phyloP scores from a whole-genome alignment of 305 asterid species.

The Caryopteris hybrid region DNA sequence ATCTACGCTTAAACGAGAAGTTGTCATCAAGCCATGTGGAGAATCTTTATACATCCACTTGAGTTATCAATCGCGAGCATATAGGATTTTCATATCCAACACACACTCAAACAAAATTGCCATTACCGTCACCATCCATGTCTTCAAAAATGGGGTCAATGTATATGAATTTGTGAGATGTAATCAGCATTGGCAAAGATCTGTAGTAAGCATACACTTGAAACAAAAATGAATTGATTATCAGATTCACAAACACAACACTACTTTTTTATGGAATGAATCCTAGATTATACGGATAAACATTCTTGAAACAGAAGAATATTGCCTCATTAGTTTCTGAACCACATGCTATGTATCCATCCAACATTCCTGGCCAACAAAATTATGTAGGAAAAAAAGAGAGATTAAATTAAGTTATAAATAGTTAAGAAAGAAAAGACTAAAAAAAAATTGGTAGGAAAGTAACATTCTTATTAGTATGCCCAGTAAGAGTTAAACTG shows the following conservation, averaged over 20 bases:
- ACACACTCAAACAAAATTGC: slow-evolving; percentile 57
- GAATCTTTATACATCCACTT: slow-evolving; percentile 37
- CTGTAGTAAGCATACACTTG: slow-evolving; percentile 59
- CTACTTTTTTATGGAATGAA: no score
- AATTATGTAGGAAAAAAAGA: neutral
- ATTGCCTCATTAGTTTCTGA: slow-evolving; percentile 58
- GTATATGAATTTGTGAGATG: slow-evolving; percentile 40
- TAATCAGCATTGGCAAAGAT: slow-evolving; percentile 58
- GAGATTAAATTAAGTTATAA: no score
- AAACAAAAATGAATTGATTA: neutral
- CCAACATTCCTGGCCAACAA: neutral
- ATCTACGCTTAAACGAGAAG: neutral
- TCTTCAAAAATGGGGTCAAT: slow-evolving; percentile 41
- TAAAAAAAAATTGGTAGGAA: no score
- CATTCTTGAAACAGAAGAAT: neutral
- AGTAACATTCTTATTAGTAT: slow-evolving; percentile 43
- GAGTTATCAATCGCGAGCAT: slow-evolving; percentile 62
- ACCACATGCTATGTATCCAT: slow-evolving; percentile 17
- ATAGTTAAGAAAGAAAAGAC: no score
- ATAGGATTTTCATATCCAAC: slow-evolving; percentile 56
- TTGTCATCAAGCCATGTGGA: slow-evolving; percentile 36
- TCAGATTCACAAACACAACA: no score
- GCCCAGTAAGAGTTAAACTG: slow-evolving; percentile 41
- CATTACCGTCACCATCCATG: slow-evolving; percentile 25
- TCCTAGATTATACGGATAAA: no score